These are phyloP conservation scores for Cryptococcus amylolentus DNA, from an alignment of 1,284 basidiomycete species.

Conservation along the genomic window DNA sequence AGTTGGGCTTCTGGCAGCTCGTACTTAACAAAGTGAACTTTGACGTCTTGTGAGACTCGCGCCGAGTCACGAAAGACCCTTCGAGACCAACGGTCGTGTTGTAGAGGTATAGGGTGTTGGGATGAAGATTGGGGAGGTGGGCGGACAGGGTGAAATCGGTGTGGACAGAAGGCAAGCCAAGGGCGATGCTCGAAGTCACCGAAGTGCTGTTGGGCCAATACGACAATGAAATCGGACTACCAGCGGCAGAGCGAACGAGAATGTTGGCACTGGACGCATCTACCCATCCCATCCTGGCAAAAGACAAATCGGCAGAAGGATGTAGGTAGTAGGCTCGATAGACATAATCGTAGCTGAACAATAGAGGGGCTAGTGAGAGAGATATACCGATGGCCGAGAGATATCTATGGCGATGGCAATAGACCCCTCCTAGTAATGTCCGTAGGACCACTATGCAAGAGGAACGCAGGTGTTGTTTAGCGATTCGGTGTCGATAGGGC, in stretches of 20 bases:
- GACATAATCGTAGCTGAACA: conserved; percentile 5
- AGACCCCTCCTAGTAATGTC: neutral
- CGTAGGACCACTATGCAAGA: neutral
- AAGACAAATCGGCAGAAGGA: neutral
- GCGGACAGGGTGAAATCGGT: conserved; percentile 8
- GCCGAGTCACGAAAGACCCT: conserved; percentile 6
- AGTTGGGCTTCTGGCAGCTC: conserved; percentile 12
- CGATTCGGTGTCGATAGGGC: neutral
- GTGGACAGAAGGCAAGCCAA: neutral
- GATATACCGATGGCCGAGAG: neutral
- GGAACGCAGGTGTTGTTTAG: too few species aligned
- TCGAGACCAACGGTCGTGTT: neutral
- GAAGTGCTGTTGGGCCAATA: neutral
- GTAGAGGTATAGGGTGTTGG: conserved; percentile 6
- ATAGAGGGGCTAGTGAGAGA: neutral
- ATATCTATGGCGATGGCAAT: neutral
- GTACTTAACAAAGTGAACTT: conserved; percentile 9
- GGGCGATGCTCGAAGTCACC: neutral
- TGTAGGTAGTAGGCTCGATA: conserved; percentile 3
- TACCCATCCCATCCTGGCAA: conserved; percentile 10
- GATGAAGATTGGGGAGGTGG: neutral
- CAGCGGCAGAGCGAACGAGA: neutral
- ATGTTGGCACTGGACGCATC: neutral
- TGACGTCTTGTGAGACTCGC: neutral
- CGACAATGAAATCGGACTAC: neutral